Base-by-base conservation (phyloP, 163 green algal species). In the Chlamydomonas reinhardtii region DNA sequence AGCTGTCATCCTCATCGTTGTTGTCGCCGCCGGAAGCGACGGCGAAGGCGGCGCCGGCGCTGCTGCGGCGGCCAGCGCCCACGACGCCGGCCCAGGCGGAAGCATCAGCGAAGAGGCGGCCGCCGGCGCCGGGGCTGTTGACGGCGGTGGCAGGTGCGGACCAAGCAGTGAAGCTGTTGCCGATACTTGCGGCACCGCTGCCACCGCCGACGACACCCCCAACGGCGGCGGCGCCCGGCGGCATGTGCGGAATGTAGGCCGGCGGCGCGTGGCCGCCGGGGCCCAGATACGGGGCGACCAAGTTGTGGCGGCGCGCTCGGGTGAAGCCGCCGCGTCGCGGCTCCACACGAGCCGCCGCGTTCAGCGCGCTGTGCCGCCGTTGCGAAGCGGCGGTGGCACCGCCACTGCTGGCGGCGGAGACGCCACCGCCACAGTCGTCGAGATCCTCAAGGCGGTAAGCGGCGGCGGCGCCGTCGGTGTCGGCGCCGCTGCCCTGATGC, bases 271-370 rank as follows among this genome's bases (percentile, higher is more conserved):
- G 32, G 32, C 17, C 24, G 56, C 59, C 59, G 27, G 15, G 48
- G 12, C 48, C 48, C 48, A 56, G 56, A 59, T 72, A 82, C 32
- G 74, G 74, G 59, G 59, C 31, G 20, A 82, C 35, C 56, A 59
- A 59, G 59, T 72, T 35, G 74, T 70, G 25, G 27, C 62, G 62
- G 27, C 62, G 62, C 1, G 43, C 27, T 17, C 31, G 43, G 43
- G 59, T 76, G 48, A 84, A 84, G 48, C 64, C 66, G n/a, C 31
- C 66, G 66, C 66, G 77, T 8, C 65, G 65, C 20, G 77, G 77
- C 77, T 84, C 77, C 14, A 76, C 37, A 6, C 39, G 56, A 6
- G 74, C 54, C 12, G 52, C 48, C 31, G 29, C 8, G 25, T 78
- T 48, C 16, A 12, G 43, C 27, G 43, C 39, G 48, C 48, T 56